These are phyloP conservation scores for Lipomyces yarrowii DNA, from an alignment of 1,139 yeast species.

Conservation along the genomic window DNA sequence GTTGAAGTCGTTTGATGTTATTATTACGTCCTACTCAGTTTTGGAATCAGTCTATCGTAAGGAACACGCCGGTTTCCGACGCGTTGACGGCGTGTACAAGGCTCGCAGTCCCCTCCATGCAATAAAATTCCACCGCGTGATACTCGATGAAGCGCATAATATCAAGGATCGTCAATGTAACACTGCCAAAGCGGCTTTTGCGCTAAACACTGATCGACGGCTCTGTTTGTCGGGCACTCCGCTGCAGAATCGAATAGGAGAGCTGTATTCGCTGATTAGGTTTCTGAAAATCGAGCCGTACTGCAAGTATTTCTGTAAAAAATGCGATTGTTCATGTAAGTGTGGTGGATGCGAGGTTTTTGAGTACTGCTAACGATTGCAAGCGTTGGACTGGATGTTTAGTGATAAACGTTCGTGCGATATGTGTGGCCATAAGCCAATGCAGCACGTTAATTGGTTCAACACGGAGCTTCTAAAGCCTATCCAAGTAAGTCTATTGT, in stretches of 20 bases:
- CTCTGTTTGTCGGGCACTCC: constrained; percentile 98
- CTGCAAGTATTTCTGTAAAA: constrained; percentile 85
- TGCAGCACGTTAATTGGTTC: constrained; percentile 93
- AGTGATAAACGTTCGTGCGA: constrained; percentile 83
- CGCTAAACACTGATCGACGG: constrained; percentile 66
- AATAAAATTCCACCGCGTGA: constrained; percentile 81
- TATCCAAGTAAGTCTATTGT: constrained; percentile 57
- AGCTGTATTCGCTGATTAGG: constrained; percentile 85
- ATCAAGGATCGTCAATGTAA: constrained; percentile 93
- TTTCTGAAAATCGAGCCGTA: constrained; percentile 84
- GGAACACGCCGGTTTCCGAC: constrained; percentile 76
- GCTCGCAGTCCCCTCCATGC: constrained; percentile 76
- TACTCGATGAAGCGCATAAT: constrained; percentile 95
- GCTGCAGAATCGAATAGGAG: constrained; percentile 93
- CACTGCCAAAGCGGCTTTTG: constrained; percentile 89
- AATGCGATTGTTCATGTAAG: constrained; percentile 69
- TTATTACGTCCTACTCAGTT: constrained; percentile 85
- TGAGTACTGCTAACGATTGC: neutral
- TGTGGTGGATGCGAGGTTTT: constrained; percentile 43
- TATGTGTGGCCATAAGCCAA: constrained; percentile 83
- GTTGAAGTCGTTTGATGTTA: constrained; percentile 69
- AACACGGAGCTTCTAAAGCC: constrained; percentile 93
- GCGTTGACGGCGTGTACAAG: constrained; percentile 69
- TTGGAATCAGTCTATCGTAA: constrained; percentile 85
- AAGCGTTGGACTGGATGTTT: constrained; percentile 69